These are phyloP conservation scores for Alternaria gaisen DNA, from an alignment of 2,329 filamentous ascomycete genomes.

Conservation along the genomic window DNA sequence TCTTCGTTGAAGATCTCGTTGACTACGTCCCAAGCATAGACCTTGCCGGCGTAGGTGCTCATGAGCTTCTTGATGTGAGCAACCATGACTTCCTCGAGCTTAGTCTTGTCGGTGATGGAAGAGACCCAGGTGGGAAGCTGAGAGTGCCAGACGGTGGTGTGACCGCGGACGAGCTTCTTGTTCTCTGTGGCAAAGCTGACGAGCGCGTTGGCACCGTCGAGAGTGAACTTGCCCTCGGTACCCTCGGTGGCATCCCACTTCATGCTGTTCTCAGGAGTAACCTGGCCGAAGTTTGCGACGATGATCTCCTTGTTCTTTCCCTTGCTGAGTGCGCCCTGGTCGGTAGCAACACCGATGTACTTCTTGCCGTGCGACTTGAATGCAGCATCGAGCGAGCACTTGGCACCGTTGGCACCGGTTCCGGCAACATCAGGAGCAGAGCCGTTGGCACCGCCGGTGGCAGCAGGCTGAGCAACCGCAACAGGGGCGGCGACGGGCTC, in stretches of 20 bases:
- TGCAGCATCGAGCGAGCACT: constrained; percentile 60
- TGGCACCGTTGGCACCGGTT: constrained; percentile 29
- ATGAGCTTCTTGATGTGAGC: constrained; percentile 68
- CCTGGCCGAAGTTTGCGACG: constrained; percentile 68
- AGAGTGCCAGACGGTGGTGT: constrained; percentile 71
- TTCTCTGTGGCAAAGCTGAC: constrained; percentile 67
- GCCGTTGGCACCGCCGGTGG: background rate
- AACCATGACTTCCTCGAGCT: constrained; percentile 65
- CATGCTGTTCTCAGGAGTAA: constrained; percentile 74
- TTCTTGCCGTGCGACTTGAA: constrained; percentile 70
- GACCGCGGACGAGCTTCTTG: constrained; percentile 67
- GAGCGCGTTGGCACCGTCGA: constrained; percentile 65
- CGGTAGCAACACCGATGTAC: constrained; percentile 69
- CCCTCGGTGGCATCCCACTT: constrained; percentile 70
- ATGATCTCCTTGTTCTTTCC: constrained; percentile 66
- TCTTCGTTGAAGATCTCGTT: constrained; percentile 65
- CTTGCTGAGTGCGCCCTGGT: constrained; percentile 61
- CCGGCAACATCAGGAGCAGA: constrained; percentile 22
- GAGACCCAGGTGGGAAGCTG: constrained; percentile 65
- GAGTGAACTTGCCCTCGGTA: constrained; percentile 63
- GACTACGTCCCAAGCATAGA: constrained; percentile 61
- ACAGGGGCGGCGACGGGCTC: constrained; percentile 12
- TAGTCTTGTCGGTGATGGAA: constrained; percentile 61
- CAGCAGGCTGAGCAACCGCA: background rate
- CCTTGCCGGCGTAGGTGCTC: constrained; percentile 69